A percentile compares a stretch with the other conserved stretches of the same genome.
These are phyloP conservation scores for Pythium periplocum DNA, from an alignment of 352 stramenopile genomes.

Conservation along the genomic window DNA sequence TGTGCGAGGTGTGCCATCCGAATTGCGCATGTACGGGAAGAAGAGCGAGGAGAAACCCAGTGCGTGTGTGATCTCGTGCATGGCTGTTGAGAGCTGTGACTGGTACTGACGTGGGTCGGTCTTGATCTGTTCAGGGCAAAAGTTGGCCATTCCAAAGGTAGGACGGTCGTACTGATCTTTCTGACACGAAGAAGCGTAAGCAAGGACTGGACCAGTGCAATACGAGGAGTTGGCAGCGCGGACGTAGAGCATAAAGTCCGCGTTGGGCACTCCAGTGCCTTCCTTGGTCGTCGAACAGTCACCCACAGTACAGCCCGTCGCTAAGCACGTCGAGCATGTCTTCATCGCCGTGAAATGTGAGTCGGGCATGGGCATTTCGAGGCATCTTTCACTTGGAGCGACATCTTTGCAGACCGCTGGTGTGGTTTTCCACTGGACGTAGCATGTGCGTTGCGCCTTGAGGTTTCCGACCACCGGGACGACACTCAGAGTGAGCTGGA, in stretches of 20 bases:
- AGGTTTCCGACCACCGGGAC: conserved; percentile 62
- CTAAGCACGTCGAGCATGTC: conserved; percentile 38
- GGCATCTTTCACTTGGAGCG: conserved; percentile 42
- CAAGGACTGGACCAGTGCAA: conserved; percentile 48
- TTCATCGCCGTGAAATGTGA: conserved; percentile 51
- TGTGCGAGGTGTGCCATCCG: conserved; percentile 62
- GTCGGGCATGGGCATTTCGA: conserved; percentile 68
- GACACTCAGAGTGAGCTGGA: conserved; percentile 44
- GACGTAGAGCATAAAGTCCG: conserved; percentile 75
- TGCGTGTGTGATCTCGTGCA: conserved; percentile 82
- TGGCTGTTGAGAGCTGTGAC: conserved; percentile 54
- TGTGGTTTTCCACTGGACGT: conserved; percentile 46
- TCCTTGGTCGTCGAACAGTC: conserved; percentile 27
- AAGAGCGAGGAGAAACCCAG: conserved; percentile 76
- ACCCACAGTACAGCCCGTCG: conserved; percentile 32
- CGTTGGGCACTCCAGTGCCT: conserved; percentile 30
- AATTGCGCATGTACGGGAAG: conserved; percentile 66
- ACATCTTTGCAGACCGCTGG: conserved; percentile 54
- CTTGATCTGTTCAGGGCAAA: conserved; percentile 68
- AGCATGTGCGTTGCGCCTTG: conserved; percentile 52
- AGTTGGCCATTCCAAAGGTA: conserved; percentile 83
- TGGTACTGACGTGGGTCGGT: conserved; percentile 48
- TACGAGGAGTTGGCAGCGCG: conserved; percentile 41
- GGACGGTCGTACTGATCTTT: conserved; percentile 82
- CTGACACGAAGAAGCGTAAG: conserved; percentile 76